Conservation (phyloP, 306 rosid genomes). For the Corylus americana region DNA sequence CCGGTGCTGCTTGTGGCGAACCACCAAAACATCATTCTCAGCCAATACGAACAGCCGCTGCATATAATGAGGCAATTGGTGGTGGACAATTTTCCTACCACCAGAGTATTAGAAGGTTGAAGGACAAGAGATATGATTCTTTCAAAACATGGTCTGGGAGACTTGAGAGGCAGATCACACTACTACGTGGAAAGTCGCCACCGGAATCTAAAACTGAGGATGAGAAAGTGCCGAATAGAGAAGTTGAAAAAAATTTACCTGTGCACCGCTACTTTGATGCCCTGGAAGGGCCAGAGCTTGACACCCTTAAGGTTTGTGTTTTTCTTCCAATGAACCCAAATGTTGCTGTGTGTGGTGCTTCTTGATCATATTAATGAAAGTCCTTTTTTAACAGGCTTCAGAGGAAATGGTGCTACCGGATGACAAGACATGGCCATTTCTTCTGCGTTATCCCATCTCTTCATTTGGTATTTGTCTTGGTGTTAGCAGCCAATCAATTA, state of each 20-base stretch:
- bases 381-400: slow-evolving; percentile 55
- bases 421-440: slow-evolving; percentile 80
- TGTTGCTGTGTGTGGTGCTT: neutral
- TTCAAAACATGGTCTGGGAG: slow-evolving; percentile 82
- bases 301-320: slow-evolving; percentile 66
- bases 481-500: slow-evolving; percentile 85
- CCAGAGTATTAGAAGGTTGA: slow-evolving; percentile 39
- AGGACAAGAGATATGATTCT: slow-evolving; percentile 67
- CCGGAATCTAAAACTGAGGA: slow-evolving; percentile 25
- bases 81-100: slow-evolving; percentile 15
- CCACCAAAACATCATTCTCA: slow-evolving; percentile 60
- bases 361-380: neutral
- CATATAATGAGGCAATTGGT: slow-evolving; percentile 16
- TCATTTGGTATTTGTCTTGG: slow-evolving; percentile 88
- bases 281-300: slow-evolving; percentile 65
- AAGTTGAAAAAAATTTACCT: slow-evolving; percentile 40
- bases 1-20: slow-evolving; percentile 5
- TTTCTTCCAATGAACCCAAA: neutral
- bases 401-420: slow-evolving; percentile 83
- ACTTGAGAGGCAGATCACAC: slow-evolving; percentile 69
- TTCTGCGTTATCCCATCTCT: slow-evolving; percentile 72
- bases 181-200: slow-evolving; percentile 59
- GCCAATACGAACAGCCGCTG: slow-evolving; percentile 53
- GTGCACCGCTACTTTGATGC: slow-evolving; percentile 76
- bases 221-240: slow-evolving; percentile 25